Conservation (phyloP, 164 flowering plant species). For the Pachysandra terminalis region DNA sequence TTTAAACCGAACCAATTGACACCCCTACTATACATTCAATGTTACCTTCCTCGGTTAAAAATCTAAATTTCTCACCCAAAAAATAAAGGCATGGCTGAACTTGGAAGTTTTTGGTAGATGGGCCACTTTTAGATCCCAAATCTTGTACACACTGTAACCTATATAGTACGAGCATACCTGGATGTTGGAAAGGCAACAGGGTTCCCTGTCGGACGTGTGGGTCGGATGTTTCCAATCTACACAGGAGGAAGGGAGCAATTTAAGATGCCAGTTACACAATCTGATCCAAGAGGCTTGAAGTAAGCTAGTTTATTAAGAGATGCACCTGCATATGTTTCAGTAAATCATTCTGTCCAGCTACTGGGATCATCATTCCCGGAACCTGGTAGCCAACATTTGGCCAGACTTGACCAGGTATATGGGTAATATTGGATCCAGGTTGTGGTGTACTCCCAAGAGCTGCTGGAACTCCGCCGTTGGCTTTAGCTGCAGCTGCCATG, state of each 20-base stretch:
- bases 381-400: slow-evolving; percentile 51
- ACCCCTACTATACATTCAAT: too few relatives aligned
- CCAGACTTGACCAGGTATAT: slow-evolving; percentile 50
- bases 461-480: slow-evolving; percentile 35
- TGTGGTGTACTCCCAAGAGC: slow-evolving; percentile 30
- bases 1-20: too few relatives aligned
- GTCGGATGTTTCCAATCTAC: slow-evolving; percentile 38
- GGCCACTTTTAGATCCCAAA: background rate
- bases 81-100: too few relatives aligned
- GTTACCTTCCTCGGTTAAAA: background rate
- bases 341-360: slow-evolving; percentile 34
- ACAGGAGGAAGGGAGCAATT: slow-evolving; percentile 10
- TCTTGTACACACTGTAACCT: background rate
- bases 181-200: slow-evolving; percentile 39
- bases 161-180: slow-evolving; percentile 34
- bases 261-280: background rate
- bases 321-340: slow-evolving; percentile 56
- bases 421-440: slow-evolving; percentile 36
- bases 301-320: slow-evolving; percentile 1
- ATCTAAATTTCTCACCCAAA: too few relatives aligned
- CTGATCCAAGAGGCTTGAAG: background rate
- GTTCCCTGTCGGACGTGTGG: slow-evolving; percentile 33
- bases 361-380: slow-evolving; percentile 60
- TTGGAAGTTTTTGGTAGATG: too few relatives aligned
- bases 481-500: slow-evolving; percentile 80